These are phyloP conservation scores for Dimargaris xerosporica DNA, from an alignment of 192 early-diverging fungal species.

Conservation along the genomic window DNA sequence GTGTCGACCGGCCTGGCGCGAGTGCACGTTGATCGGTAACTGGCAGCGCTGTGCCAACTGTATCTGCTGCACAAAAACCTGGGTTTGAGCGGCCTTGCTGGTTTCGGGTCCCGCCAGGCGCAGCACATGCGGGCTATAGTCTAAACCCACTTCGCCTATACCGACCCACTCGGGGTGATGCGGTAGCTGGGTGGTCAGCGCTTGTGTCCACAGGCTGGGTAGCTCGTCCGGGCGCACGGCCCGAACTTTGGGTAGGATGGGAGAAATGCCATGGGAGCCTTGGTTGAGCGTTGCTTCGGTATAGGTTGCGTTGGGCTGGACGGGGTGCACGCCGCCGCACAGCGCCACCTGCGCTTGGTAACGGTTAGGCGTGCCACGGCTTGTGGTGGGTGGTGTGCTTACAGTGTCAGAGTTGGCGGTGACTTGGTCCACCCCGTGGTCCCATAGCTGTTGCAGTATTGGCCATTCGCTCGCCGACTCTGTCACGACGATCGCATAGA, in stretches of 20 bases:
- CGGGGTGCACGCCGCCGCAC: background rate
- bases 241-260: background rate
- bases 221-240: background rate
- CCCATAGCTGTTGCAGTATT: background rate
- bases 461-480: background rate
- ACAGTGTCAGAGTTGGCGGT: background rate
- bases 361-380: background rate
- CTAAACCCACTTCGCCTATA: background rate
- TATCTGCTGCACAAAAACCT: background rate
- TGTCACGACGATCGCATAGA: slow-evolving; percentile 1
- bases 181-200: background rate
- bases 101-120: background rate
- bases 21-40: background rate
- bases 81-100: background rate
- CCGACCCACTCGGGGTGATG: background rate
- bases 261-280: background rate
- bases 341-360: background rate
- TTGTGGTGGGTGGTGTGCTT: background rate
- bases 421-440: background rate
- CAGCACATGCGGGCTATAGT: slow-evolving; percentile 1
- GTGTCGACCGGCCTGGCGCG: background rate
- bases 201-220: background rate
- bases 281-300: background rate
- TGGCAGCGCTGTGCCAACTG: background rate
- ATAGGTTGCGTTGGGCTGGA: background rate